These are phyloP conservation scores for Leishmania turanica DNA, from an alignment of 208 protist species.

Conservation along the genomic window DNA sequence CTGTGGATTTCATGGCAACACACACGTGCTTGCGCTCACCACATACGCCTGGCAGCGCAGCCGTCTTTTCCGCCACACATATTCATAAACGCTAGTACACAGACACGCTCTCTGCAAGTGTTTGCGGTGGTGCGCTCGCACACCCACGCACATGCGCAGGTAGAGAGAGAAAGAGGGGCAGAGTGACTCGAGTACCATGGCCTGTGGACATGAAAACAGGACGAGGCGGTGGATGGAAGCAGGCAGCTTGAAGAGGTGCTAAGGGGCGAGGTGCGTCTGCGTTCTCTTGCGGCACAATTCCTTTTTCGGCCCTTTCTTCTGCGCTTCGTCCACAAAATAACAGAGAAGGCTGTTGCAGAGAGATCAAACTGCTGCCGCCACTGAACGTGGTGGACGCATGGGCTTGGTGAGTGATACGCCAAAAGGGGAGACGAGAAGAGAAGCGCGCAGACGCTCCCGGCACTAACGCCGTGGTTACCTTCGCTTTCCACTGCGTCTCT, in stretches of 20 bases:
- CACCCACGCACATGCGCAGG: neutral
- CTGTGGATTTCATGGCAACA: neutral
- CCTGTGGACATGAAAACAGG: neutral
- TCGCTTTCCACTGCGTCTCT: neutral
- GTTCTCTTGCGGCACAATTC: too few species aligned
- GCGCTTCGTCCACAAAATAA: neutral
- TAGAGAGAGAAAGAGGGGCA: neutral
- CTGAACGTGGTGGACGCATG: neutral
- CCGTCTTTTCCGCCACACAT: neutral
- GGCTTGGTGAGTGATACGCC: neutral
- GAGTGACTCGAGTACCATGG: constrained; percentile 3
- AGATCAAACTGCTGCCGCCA: neutral
- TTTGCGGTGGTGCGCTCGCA: neutral
- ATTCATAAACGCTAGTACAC: neutral
- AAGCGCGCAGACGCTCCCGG: neutral
- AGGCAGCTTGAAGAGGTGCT: neutral
- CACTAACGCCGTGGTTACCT: neutral
- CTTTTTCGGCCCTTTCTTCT: neutral
- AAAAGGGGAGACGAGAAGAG: neutral
- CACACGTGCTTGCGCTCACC: neutral
- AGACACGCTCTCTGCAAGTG: too few species aligned
- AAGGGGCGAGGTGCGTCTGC: neutral
- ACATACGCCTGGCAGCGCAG: neutral
- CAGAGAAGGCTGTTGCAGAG: neutral
- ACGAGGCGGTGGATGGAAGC: neutral